phyloP scores from a whole-genome alignment of 768 basidiomycete genomes.

The Hydnomerulius pinastri region DNA sequence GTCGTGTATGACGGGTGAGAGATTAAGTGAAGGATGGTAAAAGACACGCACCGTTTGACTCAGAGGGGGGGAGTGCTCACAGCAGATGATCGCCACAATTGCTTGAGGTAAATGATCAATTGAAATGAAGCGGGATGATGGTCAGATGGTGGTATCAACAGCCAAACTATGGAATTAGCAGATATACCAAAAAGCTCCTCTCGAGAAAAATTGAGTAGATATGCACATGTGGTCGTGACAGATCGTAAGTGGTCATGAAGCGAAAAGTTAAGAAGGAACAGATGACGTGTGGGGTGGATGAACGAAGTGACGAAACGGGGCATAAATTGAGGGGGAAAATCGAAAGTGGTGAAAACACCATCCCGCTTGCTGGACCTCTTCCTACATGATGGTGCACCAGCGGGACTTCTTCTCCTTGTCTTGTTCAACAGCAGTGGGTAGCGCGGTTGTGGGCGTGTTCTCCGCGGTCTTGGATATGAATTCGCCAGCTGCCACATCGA shows the following conservation, averaged over 20 bases:
- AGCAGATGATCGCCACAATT: too few species aligned
- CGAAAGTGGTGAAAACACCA: slow-evolving; percentile 5
- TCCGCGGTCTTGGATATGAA: slow-evolving; percentile 29
- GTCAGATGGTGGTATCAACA: background rate
- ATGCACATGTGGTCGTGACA: slow-evolving; percentile 4
- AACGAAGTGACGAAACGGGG: background rate
- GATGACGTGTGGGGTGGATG: background rate
- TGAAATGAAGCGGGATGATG: background rate
- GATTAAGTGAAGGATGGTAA: too few species aligned
- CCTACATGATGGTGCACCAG: slow-evolving; percentile 19
- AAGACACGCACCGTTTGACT: too few species aligned
- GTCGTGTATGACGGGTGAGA: too few species aligned
- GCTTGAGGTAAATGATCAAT: too few species aligned
- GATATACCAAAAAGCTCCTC: slow-evolving; percentile 1
- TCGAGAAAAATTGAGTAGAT: slow-evolving; percentile 3
- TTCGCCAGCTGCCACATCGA: slow-evolving; percentile 53
- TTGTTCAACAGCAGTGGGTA: slow-evolving; percentile 12
- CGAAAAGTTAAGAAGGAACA: background rate
- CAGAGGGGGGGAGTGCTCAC: too few species aligned
- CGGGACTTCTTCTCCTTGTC: slow-evolving; percentile 14
- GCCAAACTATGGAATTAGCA: background rate
- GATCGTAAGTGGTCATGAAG: background rate
- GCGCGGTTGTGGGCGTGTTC: slow-evolving; percentile 4
- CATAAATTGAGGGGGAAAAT: slow-evolving; percentile 1
- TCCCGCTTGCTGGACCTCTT: background rate